These are phyloP conservation scores for Vitis hybrid DNA, from an alignment of 177 flowering plant species.

Conservation along the genomic window DNA sequence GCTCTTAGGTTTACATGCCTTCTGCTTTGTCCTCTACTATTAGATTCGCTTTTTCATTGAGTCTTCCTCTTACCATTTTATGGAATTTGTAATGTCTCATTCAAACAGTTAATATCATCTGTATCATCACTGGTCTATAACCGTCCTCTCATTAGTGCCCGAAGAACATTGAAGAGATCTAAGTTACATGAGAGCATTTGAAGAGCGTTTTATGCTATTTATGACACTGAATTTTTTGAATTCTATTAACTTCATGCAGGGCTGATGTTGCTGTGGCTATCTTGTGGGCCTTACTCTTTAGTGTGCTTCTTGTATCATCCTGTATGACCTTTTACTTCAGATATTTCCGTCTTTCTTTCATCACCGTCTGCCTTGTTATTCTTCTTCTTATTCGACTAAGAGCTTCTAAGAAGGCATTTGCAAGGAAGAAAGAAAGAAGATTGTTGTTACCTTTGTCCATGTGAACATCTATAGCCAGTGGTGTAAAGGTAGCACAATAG, in stretches of 20 bases:
- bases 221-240: neutral
- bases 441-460: constrained; percentile 52
- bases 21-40: no score
- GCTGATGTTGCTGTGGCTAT: constrained; percentile 48
- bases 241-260: constrained; percentile 40
- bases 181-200: neutral
- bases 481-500: neutral
- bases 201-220: neutral
- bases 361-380: constrained; percentile 32
- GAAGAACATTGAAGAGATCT: neutral
- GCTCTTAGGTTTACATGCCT: no score
- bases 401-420: constrained; percentile 36
- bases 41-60: no score
- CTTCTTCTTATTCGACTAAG: constrained; percentile 44
- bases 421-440: constrained; percentile 54
- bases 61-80: no score
- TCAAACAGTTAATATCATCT: no score
- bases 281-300: constrained; percentile 45
- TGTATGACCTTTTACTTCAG: constrained; percentile 38
- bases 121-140: no score
- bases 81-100: no score
- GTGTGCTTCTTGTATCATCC: constrained; percentile 36
- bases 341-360: constrained; percentile 32
- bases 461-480: constrained; percentile 24
- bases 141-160: neutral